Evolutionary conservation across 2,329 filamentous ascomycete genomes (phyloP), one percentile per base, ranked within the genome.

Genomic region (Aspergillaceae sp.): DNA sequence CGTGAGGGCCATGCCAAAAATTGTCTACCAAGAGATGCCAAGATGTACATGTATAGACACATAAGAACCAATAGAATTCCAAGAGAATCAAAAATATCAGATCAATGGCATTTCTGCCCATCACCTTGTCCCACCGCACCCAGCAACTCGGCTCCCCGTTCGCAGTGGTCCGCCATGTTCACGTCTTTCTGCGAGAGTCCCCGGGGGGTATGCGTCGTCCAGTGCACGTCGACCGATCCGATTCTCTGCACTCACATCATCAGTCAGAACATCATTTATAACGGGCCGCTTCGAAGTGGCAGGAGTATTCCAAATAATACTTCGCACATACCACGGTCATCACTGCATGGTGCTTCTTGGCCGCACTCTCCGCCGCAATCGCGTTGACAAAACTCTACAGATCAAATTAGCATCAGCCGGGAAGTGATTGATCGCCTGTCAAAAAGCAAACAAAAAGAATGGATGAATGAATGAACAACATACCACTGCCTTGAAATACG

Each of bases 141-240:
- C 47, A 67, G 63, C 45, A 62, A 40, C 26, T 49, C 52, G 29
- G 65, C 66, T 29, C 63, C 60, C 41, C 63, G 53, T 43, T 69
- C 66, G 45, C 66, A 69, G 43, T 62, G 61, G 41, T 54, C 56
- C 3, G 66, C 66, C 61, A 68, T 62, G 3, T 51, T 50, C 29
- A 62, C 53, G 47, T 69, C 66, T 48, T 68, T 67, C 29, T 56
- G 48, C 7, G 64, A 63, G 27, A 69, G 57, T 27, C 66, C 66
- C n/a, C 60, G 63, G 5, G 66, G 66, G 19, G 54, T 51, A 55
- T 69, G 66, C 37, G 66, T 69, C 10, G 66, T 68, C 66, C 66
- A 69, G 55, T 66, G 60, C 44, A 67, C 54, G 49, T 65, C 59
- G 34, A 68, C 64, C 2, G 63, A 65, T 5, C 64, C 64, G 48